Base-by-base conservation (phyloP, 2,329 filamentous ascomycete genomes). In the Pochonia chlamydosporia region DNA sequence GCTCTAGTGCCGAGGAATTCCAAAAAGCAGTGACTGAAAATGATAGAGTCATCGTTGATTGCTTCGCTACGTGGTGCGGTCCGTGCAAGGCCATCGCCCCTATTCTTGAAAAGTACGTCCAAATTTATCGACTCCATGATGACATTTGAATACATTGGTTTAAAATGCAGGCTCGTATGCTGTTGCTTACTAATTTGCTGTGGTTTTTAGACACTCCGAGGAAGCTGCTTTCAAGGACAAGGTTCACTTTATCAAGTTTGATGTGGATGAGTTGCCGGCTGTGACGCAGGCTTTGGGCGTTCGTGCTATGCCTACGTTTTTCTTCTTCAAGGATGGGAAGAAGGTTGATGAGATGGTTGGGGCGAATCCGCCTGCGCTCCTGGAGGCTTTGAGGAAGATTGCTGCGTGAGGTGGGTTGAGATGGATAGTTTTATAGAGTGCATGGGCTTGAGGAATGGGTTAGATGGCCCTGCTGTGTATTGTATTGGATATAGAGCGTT, bases 41-140 rank as follows among this genome's bases (percentile, higher is more conserved):
- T 47, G 69, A 81, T 61, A 75, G 75, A 45, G 79, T 95, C 57
- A 72, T 96, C 51, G 73, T 97, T 61, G 92, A 97, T 74, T 90
- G 82, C 73, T 90, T 86, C 68, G 91, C 91, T 48, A 82, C 75
- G 53, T 96, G 91, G 91, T 96, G 91, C 75, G 89, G 89, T 52
- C 91, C 91, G 49, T 96, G 91, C 85, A 95, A 91, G 75, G 78
- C 83, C 57, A 92, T 96, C 59, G 81, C 89, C 25, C 91, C 91
- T 49, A 68, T 82, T 52, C 72, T 95, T 48, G 55, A 59, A 43
- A 54, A 58, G 59, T 64, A 49, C 11, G 46, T 16, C 10, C 18
- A 14, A 28, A 10, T 31, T 5, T 40, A 14, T 28, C 5, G 11
- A 33, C 16, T 1, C 1, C 2, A 1, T 3, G 30, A 5, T 33